Conservation (phyloP, 2,329 filamentous ascomycete species). For the Parastagonospora nodorum region DNA sequence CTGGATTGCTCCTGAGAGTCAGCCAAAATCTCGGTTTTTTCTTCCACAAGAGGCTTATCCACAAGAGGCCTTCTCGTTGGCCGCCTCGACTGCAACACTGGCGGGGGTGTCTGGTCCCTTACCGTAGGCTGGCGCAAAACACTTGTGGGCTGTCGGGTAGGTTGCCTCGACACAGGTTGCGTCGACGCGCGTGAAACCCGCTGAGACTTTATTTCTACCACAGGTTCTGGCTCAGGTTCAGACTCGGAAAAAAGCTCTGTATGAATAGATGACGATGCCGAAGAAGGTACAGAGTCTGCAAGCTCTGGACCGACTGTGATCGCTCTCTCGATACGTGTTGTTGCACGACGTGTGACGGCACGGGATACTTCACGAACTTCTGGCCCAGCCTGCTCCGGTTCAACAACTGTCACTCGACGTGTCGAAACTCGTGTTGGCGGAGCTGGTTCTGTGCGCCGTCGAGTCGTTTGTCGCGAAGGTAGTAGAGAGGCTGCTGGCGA, state of each 20-base stretch:
- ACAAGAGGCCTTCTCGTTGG: neutral
- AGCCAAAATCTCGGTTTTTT: neutral
- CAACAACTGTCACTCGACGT: no score
- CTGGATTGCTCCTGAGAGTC: no score
- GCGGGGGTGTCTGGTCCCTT: neutral
- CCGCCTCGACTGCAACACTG: neutral
- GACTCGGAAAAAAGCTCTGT: neutral
- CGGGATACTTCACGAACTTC: no score
- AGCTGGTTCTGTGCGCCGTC: neutral
- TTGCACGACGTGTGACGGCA: no score
- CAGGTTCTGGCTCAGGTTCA: neutral
- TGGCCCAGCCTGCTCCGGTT: no score
- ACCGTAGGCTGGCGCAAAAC: neutral
- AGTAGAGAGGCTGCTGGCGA: neutral
- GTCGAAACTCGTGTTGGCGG: no score
- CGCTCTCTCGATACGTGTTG: no score
- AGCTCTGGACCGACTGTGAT: no score
- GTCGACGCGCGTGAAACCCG: neutral
- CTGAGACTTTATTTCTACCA: neutral
- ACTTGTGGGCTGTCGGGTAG: constrained; percentile 1
- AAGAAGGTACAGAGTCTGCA: no score
- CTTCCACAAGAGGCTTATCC: no score
- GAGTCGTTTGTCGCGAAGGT: neutral
- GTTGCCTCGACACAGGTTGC: neutral
- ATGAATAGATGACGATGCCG: neutral